Evolutionary conservation across 2,329 filamentous ascomycete species (phyloP), one percentile per base, ranked within the genome.

Genomic region (Neofusicoccum umdonicola): DNA sequence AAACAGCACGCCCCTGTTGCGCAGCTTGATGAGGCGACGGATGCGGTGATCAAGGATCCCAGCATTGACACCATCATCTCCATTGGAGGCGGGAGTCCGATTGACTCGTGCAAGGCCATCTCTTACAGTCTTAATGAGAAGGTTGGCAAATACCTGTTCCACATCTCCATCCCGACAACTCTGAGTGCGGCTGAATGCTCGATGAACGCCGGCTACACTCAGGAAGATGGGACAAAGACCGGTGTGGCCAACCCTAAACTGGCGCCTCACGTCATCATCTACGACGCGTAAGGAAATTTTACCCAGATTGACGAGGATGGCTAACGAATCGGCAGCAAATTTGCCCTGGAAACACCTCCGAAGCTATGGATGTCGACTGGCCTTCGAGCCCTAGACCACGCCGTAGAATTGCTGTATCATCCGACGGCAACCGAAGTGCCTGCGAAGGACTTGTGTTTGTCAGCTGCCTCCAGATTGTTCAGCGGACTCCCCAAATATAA

Each of bases 1-100:
- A 80, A 80, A 56, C 80, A 86, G 68, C 84, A 86, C 71, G 83
- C 83, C 2, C 84, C 84, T 1, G 76, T 85, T n/a, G 80, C 80
- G 3, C 75, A 85, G 50, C 76, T 86, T 0, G 83, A 85, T 68
- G 77, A 83, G 68, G 83, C 84, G 1, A 83, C 82, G 0, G 72
- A 80, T 12, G 68, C 79, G 1, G 81, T 86, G 6, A 67, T 75
- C 50, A 73, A 78, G 15, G 81, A 85, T 66, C 52, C 69, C 1
- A 74, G 68, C 39, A 81, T 86, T 60, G 84, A 86, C 69, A 85
- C 83, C 0, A 79, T 87, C 50, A 83, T 87, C 65, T 79, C 76
- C 48, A 79, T 87, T 17, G 84, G 84, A 5, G 84, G 84, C 15
- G 84, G 84, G 35, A 80, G 76, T 15, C 84, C 84, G 1, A 86